These are phyloP conservation scores for Thermochaetoides thermophila DNA, from an alignment of 495 filamentous ascomycete species.

Conservation along the genomic window DNA sequence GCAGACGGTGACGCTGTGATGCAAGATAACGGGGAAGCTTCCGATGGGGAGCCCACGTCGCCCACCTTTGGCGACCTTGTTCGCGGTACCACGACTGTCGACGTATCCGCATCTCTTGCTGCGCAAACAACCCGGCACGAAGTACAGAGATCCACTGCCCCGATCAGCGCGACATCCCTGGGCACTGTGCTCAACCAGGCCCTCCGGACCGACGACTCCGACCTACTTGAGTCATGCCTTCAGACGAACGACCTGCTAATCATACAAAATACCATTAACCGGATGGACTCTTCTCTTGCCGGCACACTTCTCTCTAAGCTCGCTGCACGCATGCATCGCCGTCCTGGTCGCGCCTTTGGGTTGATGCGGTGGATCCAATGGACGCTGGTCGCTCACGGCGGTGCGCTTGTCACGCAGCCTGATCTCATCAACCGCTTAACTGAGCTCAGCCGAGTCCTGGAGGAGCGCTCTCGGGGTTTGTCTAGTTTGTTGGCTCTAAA, in stretches of 20 bases:
- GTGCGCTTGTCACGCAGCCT: slow-evolving; percentile 70
- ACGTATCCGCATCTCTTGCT: slow-evolving; percentile 51
- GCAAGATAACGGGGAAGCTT: slow-evolving; percentile 22
- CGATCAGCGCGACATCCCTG: slow-evolving; percentile 65
- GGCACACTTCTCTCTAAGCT: slow-evolving; percentile 64
- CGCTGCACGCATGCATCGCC: slow-evolving; percentile 71
- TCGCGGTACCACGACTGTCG: slow-evolving; percentile 58
- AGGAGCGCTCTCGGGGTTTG: slow-evolving; percentile 71
- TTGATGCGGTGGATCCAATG: slow-evolving; percentile 96
- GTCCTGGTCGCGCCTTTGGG: slow-evolving; percentile 75
- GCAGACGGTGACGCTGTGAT: slow-evolving; percentile 3
- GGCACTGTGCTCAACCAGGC: slow-evolving; percentile 84
- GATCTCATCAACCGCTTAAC: slow-evolving; percentile 61
- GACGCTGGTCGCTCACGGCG: slow-evolving; percentile 88
- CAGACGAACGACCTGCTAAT: slow-evolving; percentile 56
- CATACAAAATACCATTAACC: slow-evolving; percentile 76
- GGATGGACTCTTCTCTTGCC: slow-evolving; percentile 72
- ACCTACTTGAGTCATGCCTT: slow-evolving; percentile 83
- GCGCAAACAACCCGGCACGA: slow-evolving; percentile 24
- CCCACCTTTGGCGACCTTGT: slow-evolving; percentile 84
- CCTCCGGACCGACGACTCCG: slow-evolving; percentile 75
- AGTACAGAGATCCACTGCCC: slow-evolving; percentile 23
- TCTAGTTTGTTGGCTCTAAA: slow-evolving; percentile 73
- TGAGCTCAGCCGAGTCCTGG: slow-evolving; percentile 67
- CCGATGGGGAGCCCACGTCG: slow-evolving; percentile 21